Evolutionary conservation across 78 protist genomes (phyloP), one percentile per base, ranked within the genome.

Genomic region (Chrysochromulina parva): DNA sequence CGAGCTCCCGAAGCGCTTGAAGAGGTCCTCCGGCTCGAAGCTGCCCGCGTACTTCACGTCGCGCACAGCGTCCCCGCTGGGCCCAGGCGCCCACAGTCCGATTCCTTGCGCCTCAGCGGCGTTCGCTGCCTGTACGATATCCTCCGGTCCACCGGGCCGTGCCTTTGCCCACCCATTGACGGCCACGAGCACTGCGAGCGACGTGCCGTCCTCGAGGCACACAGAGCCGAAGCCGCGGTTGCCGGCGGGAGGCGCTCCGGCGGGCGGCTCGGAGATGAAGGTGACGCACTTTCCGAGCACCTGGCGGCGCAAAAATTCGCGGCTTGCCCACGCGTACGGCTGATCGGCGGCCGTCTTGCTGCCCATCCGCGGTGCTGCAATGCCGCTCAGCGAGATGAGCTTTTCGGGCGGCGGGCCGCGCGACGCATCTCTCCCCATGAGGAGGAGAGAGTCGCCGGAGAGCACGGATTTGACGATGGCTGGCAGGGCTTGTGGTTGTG

Each of bases 311-410:
- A 94, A 81, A 4, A 60, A 62, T 76, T 94, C 96, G 80, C 96
- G 94, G 3, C 90, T 6, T 19, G 73, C 90, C 96, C 96, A 94
- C 38, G 94, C 96, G 10, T 22, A 94, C 20, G 96, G 92, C 90
- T 88, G 28, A 80, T 87, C 90, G 17, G 67, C 17, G 47, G 52
- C 80, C 11, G n/a, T 4, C 55, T 50, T 67, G 65, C 58, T 82
- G 88, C 58, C 89, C 22, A 85, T 73, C 16, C 74, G 89, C 2
- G 89, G 89, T 10, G 89, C 89, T 1, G 60, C 13, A 48, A 85
- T 9, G 76, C 65, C 24, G 16, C n/a, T 3, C 20, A 85, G 69
- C 11, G 71, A 20, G 74, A 85, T 3, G 50, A 53, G 57, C 89
- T 59, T 59, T 53, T 59, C 76, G 59, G 89, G 69, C 50, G 89